Percentiles rank a stretch among this genome's conserved stretches.
phyloP scores from a whole-genome alignment of 2,329 filamentous ascomycete genomes.

The Metarhizium brunneum region DNA sequence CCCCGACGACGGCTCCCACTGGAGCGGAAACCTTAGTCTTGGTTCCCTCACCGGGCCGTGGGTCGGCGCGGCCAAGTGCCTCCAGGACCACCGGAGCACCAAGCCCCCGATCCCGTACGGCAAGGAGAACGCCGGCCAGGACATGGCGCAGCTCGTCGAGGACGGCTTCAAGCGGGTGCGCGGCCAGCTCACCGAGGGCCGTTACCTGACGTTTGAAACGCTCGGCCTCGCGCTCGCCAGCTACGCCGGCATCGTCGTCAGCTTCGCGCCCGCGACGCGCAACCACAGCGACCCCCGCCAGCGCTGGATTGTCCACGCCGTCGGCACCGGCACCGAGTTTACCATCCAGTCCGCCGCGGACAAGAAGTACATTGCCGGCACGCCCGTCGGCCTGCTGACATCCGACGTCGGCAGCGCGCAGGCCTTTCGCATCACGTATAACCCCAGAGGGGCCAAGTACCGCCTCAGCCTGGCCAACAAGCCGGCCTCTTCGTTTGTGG shows the following conservation, averaged over 20 bases:
- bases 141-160: conserved; percentile 66
- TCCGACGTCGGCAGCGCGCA: conserved; percentile 5
- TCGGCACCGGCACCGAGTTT: conserved; percentile 13
- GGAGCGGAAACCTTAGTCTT: conserved; percentile 9
- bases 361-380: conserved; percentile 33
- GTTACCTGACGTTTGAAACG: conserved; percentile 40
- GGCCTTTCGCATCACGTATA: conserved; percentile 6
- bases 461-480: not conserved
- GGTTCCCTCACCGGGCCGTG: conserved; percentile 11
- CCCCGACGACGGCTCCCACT: conserved; percentile 3
- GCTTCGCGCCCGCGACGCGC: conserved; percentile 4
- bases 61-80: conserved; percentile 11
- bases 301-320: conserved; percentile 38
- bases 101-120: conserved; percentile 10
- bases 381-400: conserved; percentile 7
- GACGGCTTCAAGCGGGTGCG: conserved; percentile 43
- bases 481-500: not conserved
- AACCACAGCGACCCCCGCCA: conserved; percentile 31
- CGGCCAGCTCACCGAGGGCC: conserved; percentile 42
- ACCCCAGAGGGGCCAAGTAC: conserved; percentile 2
- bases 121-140: conserved; percentile 53
- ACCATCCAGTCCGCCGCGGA: conserved; percentile 17
- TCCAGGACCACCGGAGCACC: conserved; percentile 5
- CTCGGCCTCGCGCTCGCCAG: conserved; percentile 29
- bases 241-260: conserved; percentile 16